phyloP scores from a whole-genome alignment of 1,284 basidiomycete species.

The Binderoboletus segoi region DNA sequence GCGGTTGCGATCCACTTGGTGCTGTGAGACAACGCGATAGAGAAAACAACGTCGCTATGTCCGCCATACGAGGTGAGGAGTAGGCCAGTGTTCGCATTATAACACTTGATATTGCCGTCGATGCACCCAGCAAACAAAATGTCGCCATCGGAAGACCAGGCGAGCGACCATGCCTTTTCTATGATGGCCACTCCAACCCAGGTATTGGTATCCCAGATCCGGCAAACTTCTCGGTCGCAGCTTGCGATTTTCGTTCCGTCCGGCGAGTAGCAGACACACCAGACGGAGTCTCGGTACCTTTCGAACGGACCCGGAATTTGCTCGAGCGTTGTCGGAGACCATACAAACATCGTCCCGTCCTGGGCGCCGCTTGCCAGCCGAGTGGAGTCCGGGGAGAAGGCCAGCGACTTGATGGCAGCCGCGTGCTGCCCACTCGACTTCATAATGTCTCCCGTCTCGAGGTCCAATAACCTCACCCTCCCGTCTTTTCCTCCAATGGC shows the following conservation, averaged over 20 bases:
- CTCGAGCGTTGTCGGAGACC: constrained; percentile 13
- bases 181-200: constrained; percentile 5
- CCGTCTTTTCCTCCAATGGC: constrained; percentile 23
- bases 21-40: constrained; percentile 14
- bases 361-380: constrained; percentile 21
- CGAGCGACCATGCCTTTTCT: constrained; percentile 27
- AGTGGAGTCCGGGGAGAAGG: constrained; percentile 25
- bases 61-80: not conserved
- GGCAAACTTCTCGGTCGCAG: constrained; percentile 25
- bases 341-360: constrained; percentile 28
- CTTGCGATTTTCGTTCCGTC: constrained; percentile 23
- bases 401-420: constrained; percentile 14
- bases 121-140: constrained; percentile 20
- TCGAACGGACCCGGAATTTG: constrained; percentile 11
- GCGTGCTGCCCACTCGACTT: constrained; percentile 10
- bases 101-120: constrained; percentile 21
- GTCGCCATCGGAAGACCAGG: constrained; percentile 18
- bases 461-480: constrained; percentile 13
- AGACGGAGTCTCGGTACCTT: constrained; percentile 18
- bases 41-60: constrained; percentile 20
- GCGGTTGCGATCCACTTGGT: constrained; percentile 26
- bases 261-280: constrained; percentile 24
- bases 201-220: constrained; percentile 19
- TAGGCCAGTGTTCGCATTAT: constrained; percentile 8
- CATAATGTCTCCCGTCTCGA: not conserved